These are phyloP conservation scores for Hymenoscyphus occultus DNA, from an alignment of 2,329 filamentous ascomycete species.

Conservation along the genomic window DNA sequence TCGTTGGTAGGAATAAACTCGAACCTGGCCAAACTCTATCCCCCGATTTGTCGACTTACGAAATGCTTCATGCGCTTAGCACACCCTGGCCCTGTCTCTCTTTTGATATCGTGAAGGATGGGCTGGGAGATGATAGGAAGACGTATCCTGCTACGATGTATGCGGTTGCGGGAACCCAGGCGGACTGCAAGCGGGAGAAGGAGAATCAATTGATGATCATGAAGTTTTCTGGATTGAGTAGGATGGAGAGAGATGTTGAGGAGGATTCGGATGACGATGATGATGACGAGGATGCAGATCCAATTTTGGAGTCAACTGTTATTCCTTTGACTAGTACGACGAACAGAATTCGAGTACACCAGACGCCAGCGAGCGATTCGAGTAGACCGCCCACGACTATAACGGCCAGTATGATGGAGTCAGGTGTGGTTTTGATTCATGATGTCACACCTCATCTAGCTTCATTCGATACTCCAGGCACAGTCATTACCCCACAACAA, in stretches of 20 bases:
- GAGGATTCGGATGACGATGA: conserved; percentile 69
- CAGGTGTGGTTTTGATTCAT: conserved; percentile 84
- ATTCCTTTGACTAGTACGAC: conserved; percentile 86
- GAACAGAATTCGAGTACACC: conserved; percentile 88
- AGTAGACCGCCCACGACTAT: conserved; percentile 75
- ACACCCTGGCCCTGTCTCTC: conserved; percentile 97
- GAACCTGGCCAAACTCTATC: conserved; percentile 87
- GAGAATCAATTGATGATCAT: conserved; percentile 96
- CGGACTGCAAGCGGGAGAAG: conserved; percentile 67
- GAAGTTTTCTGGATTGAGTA: conserved; percentile 89
- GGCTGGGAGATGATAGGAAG: conserved; percentile 82
- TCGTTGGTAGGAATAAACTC: conserved; percentile 88
- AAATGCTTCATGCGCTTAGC: conserved; percentile 93
- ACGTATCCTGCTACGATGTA: conserved; percentile 96
- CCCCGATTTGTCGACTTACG: conserved; percentile 90
- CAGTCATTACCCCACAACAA: conserved; percentile 73
- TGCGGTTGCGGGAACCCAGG: conserved; percentile 91
- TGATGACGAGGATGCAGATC: conserved; percentile 73
- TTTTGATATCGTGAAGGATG: conserved; percentile 86
- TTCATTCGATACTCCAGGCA: conserved; percentile 87
- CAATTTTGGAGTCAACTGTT: conserved; percentile 87
- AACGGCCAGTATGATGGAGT: conserved; percentile 90
- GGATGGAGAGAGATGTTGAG: conserved; percentile 70
- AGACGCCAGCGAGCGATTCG: conserved; percentile 68
- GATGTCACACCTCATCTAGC: conserved; percentile 86